Conservation (phyloP, 257 asterid species). For the Ilex aquifolium region DNA sequence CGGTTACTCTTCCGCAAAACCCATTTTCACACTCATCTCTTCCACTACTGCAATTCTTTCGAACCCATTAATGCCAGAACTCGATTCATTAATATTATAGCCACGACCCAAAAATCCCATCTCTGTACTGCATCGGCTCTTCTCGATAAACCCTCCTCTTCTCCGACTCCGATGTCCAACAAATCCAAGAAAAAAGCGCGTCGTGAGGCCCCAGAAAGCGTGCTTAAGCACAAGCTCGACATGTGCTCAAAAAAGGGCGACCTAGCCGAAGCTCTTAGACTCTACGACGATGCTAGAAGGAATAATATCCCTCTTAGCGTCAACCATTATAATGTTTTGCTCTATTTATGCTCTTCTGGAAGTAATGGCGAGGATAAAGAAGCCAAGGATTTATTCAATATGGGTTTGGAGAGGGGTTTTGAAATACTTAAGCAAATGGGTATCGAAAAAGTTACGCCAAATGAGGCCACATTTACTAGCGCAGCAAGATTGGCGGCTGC, state of each 20-base stretch:
- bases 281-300: slow-evolving; percentile 71
- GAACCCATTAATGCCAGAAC: background rate
- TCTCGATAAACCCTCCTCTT: slow-evolving; percentile 16
- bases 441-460: slow-evolving; percentile 54
- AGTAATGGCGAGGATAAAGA: slow-evolving; percentile 19
- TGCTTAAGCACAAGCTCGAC: slow-evolving; percentile 51
- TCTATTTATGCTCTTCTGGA: slow-evolving; percentile 55
- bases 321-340: slow-evolving; percentile 70
- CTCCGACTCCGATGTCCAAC: slow-evolving; percentile 10
- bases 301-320: slow-evolving; percentile 40
- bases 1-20: slow-evolving; percentile 17
- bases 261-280: slow-evolving; percentile 55
- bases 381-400: slow-evolving; percentile 1
- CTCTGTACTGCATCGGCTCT: slow-evolving; percentile 41
- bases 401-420: slow-evolving; percentile 60
- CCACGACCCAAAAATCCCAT: slow-evolving; percentile 30
- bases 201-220: slow-evolving; percentile 44
- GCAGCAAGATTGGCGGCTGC: slow-evolving; percentile 89
- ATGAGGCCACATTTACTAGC: slow-evolving; percentile 87
- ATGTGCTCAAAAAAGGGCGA: slow-evolving; percentile 58
- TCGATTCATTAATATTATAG: slow-evolving; percentile 4
- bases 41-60: background rate
- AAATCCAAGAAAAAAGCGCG: slow-evolving; percentile 36
- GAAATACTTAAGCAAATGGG: slow-evolving; percentile 72
- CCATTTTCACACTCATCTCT: background rate